Conservation (phyloP, 768 basidiomycete species). For the Vararia minispora region DNA sequence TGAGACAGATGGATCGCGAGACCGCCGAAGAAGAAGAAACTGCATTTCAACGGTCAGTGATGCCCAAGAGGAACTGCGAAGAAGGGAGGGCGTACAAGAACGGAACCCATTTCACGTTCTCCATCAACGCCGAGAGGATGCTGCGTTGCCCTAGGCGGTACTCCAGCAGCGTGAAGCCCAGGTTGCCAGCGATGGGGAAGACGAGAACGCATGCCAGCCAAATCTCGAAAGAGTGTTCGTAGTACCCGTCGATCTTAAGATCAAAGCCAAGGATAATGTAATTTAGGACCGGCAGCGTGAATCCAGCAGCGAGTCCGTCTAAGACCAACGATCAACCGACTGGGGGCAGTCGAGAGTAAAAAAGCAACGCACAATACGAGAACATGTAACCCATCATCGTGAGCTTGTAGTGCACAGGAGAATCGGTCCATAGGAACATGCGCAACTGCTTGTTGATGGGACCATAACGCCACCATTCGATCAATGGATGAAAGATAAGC, state of each 20-base stretch:
- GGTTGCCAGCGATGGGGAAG: slow-evolving; percentile 44
- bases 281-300: slow-evolving; percentile 44
- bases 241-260: slow-evolving; percentile 47
- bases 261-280: slow-evolving; percentile 51
- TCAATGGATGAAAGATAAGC: slow-evolving; percentile 65
- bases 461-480: slow-evolving; percentile 56
- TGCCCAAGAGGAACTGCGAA: slow-evolving; percentile 10
- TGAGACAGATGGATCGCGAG: slow-evolving; percentile 48
- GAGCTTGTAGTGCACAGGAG: slow-evolving; percentile 63
- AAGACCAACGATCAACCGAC: neutral
- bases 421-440: slow-evolving; percentile 50
- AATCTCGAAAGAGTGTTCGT: slow-evolving; percentile 49
- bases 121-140: slow-evolving; percentile 30
- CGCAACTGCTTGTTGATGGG: slow-evolving; percentile 67
- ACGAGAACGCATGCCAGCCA: slow-evolving; percentile 56
- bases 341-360: no score
- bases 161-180: slow-evolving; percentile 45
- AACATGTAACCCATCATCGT: slow-evolving; percentile 45
- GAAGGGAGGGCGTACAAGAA: slow-evolving; percentile 43
- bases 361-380: slow-evolving; percentile 18
- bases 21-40: slow-evolving; percentile 57
- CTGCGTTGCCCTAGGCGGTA: slow-evolving; percentile 43
- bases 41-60: slow-evolving; percentile 13
- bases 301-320: slow-evolving; percentile 45
- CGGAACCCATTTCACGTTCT: slow-evolving; percentile 42